Evolutionary conservation across 2,329 filamentous ascomycete species (phyloP).

Genomic region (Neofusicoccum sp.): DNA sequence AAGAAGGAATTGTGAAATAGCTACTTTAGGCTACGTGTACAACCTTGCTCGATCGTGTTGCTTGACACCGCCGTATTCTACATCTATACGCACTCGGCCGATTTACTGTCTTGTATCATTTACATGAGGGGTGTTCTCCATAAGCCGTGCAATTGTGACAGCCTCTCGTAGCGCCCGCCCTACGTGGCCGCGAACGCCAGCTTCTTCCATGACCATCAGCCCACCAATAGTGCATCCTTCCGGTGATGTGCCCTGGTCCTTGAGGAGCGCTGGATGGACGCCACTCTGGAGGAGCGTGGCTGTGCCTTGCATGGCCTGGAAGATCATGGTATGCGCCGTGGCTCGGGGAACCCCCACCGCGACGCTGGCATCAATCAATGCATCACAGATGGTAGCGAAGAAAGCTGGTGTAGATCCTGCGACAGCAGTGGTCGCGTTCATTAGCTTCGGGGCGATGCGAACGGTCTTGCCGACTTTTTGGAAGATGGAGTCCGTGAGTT

Average conservation of each 20-base stretch:
- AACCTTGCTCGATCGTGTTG: no score
- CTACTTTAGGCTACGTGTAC: no score
- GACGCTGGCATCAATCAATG: conserved; percentile 32
- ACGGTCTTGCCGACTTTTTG: conserved; percentile 26
- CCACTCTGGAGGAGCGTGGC: conserved; percentile 32
- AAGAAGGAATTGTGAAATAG: no score
- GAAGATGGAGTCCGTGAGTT: conserved; percentile 26
- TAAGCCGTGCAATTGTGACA: conserved; percentile 46
- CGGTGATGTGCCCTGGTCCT: conserved; percentile 31
- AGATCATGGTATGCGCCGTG: conserved; percentile 30
- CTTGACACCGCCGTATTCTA: no score
- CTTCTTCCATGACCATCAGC: conserved; percentile 34
- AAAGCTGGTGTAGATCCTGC: conserved; percentile 33
- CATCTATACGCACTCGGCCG: not conserved
- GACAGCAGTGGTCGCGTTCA: conserved; percentile 31
- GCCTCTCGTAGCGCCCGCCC: conserved; percentile 46
- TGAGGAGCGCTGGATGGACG: conserved; percentile 28
- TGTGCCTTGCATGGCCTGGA: conserved; percentile 32
- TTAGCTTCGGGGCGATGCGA: conserved; percentile 25
- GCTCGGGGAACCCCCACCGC: conserved; percentile 29
- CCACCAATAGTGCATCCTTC: conserved; percentile 36
- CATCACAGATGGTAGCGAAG: conserved; percentile 33
- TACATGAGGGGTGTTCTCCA: conserved; percentile 41
- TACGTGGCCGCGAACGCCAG: conserved; percentile 28
- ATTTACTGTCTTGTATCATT: conserved; percentile 41